These are phyloP conservation scores for Rhizopus sp. DNA, from an alignment of 371 early-diverging fungal species.

Conservation along the genomic window DNA sequence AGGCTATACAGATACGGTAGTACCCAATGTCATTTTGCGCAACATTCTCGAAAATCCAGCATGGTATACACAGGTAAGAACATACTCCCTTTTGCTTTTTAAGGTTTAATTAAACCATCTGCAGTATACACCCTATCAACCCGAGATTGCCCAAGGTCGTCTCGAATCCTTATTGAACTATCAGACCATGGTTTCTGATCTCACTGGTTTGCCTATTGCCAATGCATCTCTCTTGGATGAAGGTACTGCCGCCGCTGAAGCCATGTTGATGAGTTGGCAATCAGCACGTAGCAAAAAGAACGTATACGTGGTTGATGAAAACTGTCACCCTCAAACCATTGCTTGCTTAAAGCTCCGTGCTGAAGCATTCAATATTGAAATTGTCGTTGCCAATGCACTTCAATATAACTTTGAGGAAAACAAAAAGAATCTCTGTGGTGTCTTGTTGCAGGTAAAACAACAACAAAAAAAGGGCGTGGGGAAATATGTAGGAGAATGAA, in stretches of 20 bases:
- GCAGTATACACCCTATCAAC: conserved; percentile 98
- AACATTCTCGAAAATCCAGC: conserved; percentile 97
- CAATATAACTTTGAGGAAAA: conserved; percentile 75
- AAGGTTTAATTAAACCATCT: conserved; percentile 1
- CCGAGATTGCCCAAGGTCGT: conserved; percentile 97
- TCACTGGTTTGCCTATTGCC: conserved; percentile 93
- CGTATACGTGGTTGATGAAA: conserved; percentile 89
- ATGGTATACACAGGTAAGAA: conserved; percentile 91
- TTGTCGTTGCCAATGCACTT: conserved; percentile 81
- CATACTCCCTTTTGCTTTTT: neutral
- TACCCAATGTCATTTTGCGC: conserved; percentile 93
- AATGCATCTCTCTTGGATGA: conserved; percentile 97
- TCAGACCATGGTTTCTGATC: conserved; percentile 93
- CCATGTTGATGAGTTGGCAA: conserved; percentile 90
- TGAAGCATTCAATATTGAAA: conserved; percentile 89
- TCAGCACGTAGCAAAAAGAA: conserved; percentile 70
- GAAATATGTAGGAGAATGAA: conserved; percentile 6
- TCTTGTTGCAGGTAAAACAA: conserved; percentile 77
- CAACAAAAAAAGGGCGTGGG: neutral
- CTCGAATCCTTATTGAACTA: conserved; percentile 95
- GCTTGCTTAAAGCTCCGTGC: conserved; percentile 91
- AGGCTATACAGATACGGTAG: conserved; percentile 90
- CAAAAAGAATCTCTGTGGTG: conserved; percentile 83
- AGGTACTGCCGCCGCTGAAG: conserved; percentile 98
- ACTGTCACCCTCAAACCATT: conserved; percentile 94